Conservation (phyloP, 2,329 filamentous ascomycete species). For the Ascochyta pisi region DNA sequence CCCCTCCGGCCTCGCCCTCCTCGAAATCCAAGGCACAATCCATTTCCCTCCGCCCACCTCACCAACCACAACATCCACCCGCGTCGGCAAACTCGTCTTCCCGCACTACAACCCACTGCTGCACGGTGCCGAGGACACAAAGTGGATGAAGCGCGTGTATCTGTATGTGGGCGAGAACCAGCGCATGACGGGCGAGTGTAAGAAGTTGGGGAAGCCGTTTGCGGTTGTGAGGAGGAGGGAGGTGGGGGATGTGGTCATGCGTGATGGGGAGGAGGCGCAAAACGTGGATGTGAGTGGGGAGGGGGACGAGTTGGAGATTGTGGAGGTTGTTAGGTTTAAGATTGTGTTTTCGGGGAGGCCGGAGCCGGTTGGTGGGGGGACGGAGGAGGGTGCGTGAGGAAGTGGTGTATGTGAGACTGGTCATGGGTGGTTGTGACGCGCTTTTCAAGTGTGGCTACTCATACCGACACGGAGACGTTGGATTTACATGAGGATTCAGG, state of each 20-base stretch:
- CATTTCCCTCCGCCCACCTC: conserved; percentile 65
- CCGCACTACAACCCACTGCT: conserved; percentile 69
- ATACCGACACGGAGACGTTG: background rate
- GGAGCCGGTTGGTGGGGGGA: conserved; percentile 70
- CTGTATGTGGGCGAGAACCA: conserved; percentile 90
- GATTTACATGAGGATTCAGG: background rate
- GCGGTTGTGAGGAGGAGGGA: conserved; percentile 70
- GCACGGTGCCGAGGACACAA: conserved; percentile 61
- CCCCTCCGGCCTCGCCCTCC: conserved; percentile 83
- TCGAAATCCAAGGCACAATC: conserved; percentile 92
- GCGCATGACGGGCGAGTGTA: conserved; percentile 86
- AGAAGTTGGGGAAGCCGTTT: conserved; percentile 79
- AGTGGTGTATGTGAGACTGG: background rate
- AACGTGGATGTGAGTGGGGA: conserved; percentile 15
- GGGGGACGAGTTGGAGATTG: conserved; percentile 69
- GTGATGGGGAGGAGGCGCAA: conserved; percentile 21
- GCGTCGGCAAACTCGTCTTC: conserved; percentile 78
- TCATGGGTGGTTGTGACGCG: background rate
- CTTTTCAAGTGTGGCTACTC: fast-evolving
- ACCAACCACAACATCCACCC: conserved; percentile 49
- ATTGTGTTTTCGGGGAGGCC: conserved; percentile 83
- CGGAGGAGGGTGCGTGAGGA: conserved; percentile 20
- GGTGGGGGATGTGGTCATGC: conserved; percentile 34
- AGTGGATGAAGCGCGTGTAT: conserved; percentile 91
- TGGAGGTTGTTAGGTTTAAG: conserved; percentile 88